Percentiles rank a stretch among this genome's conserved stretches.
Conservation (phyloP, 768 basidiomycete species). For the Pleurotus ostreatus region DNA sequence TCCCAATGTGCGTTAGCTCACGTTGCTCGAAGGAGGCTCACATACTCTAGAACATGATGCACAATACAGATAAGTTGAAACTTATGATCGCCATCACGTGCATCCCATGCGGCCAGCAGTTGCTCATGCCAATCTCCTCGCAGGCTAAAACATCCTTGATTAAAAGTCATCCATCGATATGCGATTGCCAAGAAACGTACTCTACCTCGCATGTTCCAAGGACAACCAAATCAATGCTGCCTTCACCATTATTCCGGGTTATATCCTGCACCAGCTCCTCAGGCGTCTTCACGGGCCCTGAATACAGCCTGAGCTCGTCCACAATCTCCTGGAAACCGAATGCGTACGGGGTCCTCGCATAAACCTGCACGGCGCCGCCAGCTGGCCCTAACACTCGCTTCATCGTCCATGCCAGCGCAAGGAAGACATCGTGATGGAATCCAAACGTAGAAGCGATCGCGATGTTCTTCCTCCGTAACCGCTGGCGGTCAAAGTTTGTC, state of each 20-base stretch:
- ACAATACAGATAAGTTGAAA: slow-evolving; percentile 40
- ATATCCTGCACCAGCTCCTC: slow-evolving; percentile 25
- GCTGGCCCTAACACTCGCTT: slow-evolving; percentile 21
- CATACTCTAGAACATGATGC: slow-evolving; percentile 27
- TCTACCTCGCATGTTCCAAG: slow-evolving; percentile 45
- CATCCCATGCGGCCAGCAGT: slow-evolving; percentile 31
- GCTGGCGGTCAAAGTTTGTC: not conserved
- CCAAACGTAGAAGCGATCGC: slow-evolving; percentile 31
- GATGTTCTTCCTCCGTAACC: slow-evolving; percentile 12
- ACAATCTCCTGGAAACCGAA: slow-evolving; percentile 29
- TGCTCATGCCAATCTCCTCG: slow-evolving; percentile 20
- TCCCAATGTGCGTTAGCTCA: slow-evolving; percentile 6
- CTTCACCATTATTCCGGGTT: slow-evolving; percentile 14
- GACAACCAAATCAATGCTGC: slow-evolving; percentile 32
- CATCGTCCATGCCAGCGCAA: slow-evolving; percentile 30
- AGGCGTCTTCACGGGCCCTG: slow-evolving; percentile 19
- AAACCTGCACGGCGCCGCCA: slow-evolving; percentile 24
- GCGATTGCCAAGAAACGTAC: slow-evolving; percentile 19
- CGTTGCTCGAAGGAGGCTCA: not conserved
- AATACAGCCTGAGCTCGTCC: slow-evolving; percentile 26
- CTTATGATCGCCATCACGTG: slow-evolving; percentile 28
- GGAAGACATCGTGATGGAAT: slow-evolving; percentile 34
- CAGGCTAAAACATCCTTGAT: slow-evolving; percentile 13
- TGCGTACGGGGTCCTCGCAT: slow-evolving; percentile 24
- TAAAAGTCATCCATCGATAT: not conserved